Evolutionary conservation across 2,329 filamentous ascomycete genomes (phyloP).

Genomic region (Sporothrix pallida): DNA sequence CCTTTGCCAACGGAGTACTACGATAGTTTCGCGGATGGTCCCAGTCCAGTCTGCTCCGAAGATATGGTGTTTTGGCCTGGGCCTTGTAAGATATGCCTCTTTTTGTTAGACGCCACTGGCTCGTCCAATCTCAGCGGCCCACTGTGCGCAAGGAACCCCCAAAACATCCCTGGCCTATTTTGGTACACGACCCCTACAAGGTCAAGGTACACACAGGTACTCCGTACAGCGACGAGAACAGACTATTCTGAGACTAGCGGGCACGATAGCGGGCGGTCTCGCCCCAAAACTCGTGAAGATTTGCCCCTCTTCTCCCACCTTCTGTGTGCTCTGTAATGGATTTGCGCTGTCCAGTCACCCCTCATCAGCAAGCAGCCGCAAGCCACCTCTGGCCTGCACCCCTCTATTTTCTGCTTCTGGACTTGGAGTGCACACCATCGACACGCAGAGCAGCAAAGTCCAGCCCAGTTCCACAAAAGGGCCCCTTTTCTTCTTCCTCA

Average conservation of each 20-base stretch:
- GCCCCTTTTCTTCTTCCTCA: constrained; percentile 29
- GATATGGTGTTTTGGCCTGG: too few species aligned
- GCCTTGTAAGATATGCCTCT: too few species aligned
- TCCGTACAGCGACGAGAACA: not conserved
- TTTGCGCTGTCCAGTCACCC: constrained; percentile 5
- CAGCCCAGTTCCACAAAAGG: constrained; percentile 33
- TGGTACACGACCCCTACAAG: not conserved
- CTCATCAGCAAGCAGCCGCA: not conserved
- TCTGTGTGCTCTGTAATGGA: constrained; percentile 26
- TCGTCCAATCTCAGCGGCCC: constrained; percentile 8
- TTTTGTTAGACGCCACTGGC: constrained; percentile 14
- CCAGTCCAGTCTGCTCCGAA: not conserved
- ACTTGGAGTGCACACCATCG: constrained; percentile 26
- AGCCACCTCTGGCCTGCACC: not conserved
- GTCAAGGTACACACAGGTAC: not conserved
- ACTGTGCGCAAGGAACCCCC: constrained; percentile 17
- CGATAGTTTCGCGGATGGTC: not conserved
- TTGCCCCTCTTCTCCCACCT: constrained; percentile 30
- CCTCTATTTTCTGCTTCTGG: constrained; percentile 22
- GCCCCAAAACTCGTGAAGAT: constrained; percentile 8
- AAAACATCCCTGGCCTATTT: not conserved
- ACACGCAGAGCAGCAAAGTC: not conserved
- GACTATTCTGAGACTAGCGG: too few species aligned
- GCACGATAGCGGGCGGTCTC: constrained; percentile 17
- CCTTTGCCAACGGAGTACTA: not conserved